These are phyloP conservation scores for Naganishia antarctica DNA, from an alignment of 768 basidiomycete genomes.

Conservation along the genomic window DNA sequence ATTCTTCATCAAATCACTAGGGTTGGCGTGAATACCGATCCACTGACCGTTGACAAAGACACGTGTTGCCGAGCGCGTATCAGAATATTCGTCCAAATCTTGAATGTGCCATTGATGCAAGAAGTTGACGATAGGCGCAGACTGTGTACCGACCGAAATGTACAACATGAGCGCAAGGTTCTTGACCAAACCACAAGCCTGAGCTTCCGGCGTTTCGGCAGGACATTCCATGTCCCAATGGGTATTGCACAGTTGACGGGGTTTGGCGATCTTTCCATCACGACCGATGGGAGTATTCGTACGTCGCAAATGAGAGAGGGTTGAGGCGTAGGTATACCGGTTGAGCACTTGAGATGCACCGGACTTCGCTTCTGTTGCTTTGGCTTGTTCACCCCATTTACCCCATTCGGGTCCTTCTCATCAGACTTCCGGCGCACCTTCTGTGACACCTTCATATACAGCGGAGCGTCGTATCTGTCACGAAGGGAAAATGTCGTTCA, in stretches of 20 bases:
- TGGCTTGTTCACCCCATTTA: conserved; percentile 99
- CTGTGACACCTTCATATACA: conserved; percentile 34
- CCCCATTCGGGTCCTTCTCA: conserved; percentile 14
- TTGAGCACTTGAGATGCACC: conserved; percentile 98
- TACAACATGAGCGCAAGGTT: conserved; percentile 96
- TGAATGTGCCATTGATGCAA: conserved; percentile 98
- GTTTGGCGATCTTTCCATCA: conserved; percentile 98
- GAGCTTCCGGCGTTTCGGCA: conserved; percentile 98
- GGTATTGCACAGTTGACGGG: conserved; percentile 96
- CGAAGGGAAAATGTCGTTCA: not conserved
- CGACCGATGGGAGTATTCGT: conserved; percentile 97
- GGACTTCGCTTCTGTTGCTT: conserved; percentile 94
- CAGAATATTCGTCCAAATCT: conserved; percentile 84
- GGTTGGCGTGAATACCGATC: conserved; percentile 97
- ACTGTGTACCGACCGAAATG: conserved; percentile 93
- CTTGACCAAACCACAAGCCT: conserved; percentile 98
- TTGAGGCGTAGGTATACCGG: conserved; percentile 97
- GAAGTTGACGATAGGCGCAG: conserved; percentile 94
- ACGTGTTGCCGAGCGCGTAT: conserved; percentile 77
- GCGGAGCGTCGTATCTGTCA: conserved; percentile 26
- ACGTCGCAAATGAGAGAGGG: conserved; percentile 92
- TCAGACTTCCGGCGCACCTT: conserved; percentile 59
- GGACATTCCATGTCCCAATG: conserved; percentile 99
- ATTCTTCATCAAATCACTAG: conserved; percentile 83
- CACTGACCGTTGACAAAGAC: conserved; percentile 99